phyloP scores from a whole-genome alignment of 2,329 filamentous ascomycete species.

The Pseudopithomyces chartarum region DNA sequence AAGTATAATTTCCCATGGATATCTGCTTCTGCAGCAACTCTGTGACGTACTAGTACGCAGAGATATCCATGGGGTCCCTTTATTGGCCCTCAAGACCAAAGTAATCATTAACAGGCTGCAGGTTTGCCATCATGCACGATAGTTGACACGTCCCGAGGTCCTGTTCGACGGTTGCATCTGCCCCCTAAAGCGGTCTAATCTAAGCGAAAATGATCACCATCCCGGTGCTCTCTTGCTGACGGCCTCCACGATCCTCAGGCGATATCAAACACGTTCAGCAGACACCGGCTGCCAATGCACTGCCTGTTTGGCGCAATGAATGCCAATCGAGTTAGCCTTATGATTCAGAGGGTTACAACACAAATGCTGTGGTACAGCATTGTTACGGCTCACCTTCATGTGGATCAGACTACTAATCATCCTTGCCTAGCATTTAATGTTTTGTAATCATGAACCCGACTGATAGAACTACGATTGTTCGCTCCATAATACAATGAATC shows the following conservation, averaged over 20 bases:
- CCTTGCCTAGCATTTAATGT: conserved; percentile 20
- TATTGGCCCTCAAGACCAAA: too few relatives aligned
- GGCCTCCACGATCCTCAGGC: neutral
- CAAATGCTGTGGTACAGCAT: neutral
- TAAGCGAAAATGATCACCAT: neutral
- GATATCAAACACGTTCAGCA: neutral
- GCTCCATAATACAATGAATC: conserved; percentile 9
- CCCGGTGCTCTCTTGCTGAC: neutral
- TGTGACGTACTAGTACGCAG: too few relatives aligned
- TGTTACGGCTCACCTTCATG: neutral
- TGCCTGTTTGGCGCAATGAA: too few relatives aligned
- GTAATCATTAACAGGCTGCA: too few relatives aligned
- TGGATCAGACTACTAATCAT: conserved; percentile 12
- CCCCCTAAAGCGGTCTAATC: neutral
- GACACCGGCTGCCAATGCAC: neutral
- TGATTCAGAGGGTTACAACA: neutral
- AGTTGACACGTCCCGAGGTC: neutral
- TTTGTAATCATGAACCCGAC: conserved; percentile 34
- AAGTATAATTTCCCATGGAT: too few relatives aligned
- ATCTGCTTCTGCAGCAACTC: too few relatives aligned
- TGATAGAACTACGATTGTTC: conserved; percentile 3
- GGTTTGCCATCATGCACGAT: too few relatives aligned
- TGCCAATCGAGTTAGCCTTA: too few relatives aligned
- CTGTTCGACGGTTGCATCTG: neutral
- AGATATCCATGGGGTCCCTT: too few relatives aligned